Evolutionary conservation across 2,329 filamentous ascomycete species (phyloP), one percentile per base, ranked within the genome.

Genomic region (Aureobasidium subglaciale): DNA sequence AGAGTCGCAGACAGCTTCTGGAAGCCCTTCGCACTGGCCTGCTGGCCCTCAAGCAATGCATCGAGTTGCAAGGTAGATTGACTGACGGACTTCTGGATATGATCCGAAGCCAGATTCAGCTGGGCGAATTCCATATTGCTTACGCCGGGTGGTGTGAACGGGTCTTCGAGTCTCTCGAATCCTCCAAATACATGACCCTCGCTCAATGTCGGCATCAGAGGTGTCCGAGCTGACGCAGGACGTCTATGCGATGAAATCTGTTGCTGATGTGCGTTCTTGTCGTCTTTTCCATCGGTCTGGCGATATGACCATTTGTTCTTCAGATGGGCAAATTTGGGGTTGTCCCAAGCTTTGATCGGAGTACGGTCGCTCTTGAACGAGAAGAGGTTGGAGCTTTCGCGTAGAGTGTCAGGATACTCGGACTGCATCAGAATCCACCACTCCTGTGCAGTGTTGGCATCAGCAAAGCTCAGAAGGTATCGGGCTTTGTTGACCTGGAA

Each of bases 251-350:
- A 50, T 13, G 20, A 24, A 1, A 22, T n/a, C 15, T 18, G 27
- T 18, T 37, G 27, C 45, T 52, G 32, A 22, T 30, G 24, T 16
- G 29, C n/a, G 4, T 32, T 37, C 48, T 66, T 55, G 24, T 50
- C 46, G 37, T 61, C 61, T 55, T 65, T 55, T 37, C 66, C 65
- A 16, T 64, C 63, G 16, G 65, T 64, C 30, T 57, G 54, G 38
- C 62, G 63, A 52, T 66, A 68, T 59, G 65, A 67, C 67, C 65
- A 68, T 57, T 65, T 67, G 27, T 60, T 60, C 50, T 64, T 64
- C 34, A 68, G 48, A 49, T 65, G 65, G 27, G 61, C 62, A 40
- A 68, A 64, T 6, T 58, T 56, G 1, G 60, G 59, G 40, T 67
- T 64, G 24, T 61, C 63, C 65, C 64, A 67, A 9, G 63, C 64